Percentiles rank a stretch among this genome's conserved stretches.
These are phyloP conservation scores for Agrocybe chaxingu DNA, from an alignment of 768 basidiomycete genomes.

Conservation along the genomic window DNA sequence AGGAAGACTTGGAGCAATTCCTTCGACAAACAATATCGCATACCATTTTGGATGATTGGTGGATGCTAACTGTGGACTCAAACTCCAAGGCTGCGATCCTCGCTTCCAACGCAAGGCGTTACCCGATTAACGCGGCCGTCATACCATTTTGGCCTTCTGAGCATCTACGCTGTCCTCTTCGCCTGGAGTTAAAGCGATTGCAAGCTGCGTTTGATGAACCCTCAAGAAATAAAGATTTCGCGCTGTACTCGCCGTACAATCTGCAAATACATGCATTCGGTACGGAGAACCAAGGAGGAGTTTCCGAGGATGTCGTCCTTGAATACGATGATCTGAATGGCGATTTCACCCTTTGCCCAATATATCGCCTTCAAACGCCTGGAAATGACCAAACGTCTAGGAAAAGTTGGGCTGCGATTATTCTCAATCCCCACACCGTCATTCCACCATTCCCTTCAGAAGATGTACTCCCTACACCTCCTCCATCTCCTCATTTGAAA, in stretches of 20 bases:
- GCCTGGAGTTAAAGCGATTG: background rate
- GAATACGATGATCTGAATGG: slow-evolving; percentile 16
- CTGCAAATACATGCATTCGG: slow-evolving; percentile 5
- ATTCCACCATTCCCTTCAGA: slow-evolving; percentile 5
- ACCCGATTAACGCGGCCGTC: slow-evolving; percentile 1
- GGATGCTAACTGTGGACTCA: slow-evolving; percentile 6
- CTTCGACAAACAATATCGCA: slow-evolving; percentile 5
- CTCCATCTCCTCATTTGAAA: slow-evolving; percentile 30
- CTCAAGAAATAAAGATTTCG: slow-evolving; percentile 6
- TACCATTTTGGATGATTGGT: slow-evolving; percentile 10
- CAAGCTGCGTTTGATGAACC: slow-evolving; percentile 8
- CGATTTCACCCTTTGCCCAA: slow-evolving; percentile 13
- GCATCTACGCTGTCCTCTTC: background rate
- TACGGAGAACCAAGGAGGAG: background rate
- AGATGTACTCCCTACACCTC: slow-evolving; percentile 32
- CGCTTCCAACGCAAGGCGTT: background rate
- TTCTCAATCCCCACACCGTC: slow-evolving; percentile 28
- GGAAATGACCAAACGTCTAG: background rate
- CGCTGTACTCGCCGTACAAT: slow-evolving; percentile 6
- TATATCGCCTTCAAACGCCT: slow-evolving; percentile 7
- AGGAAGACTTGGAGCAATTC: background rate
- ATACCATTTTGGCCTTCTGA: slow-evolving; percentile 14
- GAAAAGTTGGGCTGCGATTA: slow-evolving; percentile 25
- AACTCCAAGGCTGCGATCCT: slow-evolving; percentile 6
- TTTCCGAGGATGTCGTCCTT: background rate